Evolutionary conservation across 2,329 filamentous ascomycete genomes (phyloP).

Genomic region (Exserohilum rostratum): DNA sequence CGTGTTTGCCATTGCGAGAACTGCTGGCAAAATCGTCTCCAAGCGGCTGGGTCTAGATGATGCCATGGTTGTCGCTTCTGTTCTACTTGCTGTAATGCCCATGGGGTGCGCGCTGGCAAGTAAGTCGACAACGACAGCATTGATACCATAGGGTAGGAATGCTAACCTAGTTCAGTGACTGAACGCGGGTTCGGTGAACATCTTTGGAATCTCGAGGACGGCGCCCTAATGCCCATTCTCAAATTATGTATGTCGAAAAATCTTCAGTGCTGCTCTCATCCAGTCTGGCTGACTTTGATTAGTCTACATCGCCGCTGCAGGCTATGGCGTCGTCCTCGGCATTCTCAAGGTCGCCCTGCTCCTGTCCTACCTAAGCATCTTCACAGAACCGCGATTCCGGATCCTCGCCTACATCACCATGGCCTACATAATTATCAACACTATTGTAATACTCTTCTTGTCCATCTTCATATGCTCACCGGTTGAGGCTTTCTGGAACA

Average conservation of each 20-base stretch:
- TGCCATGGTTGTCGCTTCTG: conserved; percentile 22
- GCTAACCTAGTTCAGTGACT: conserved; percentile 23
- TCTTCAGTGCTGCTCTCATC: neutral
- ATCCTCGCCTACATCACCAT: conserved; percentile 25
- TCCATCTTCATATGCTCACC: conserved; percentile 34
- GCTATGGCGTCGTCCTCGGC: conserved; percentile 28
- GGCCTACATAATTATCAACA: conserved; percentile 23
- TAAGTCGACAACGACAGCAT: conserved; percentile 11
- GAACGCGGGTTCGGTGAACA: conserved; percentile 33
- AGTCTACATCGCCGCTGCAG: conserved; percentile 30
- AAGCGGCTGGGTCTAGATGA: conserved; percentile 28
- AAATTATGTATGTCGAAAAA: conserved; percentile 13
- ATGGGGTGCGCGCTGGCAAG: conserved; percentile 26
- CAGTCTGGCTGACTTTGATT: neutral
- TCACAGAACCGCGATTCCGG: conserved; percentile 22
- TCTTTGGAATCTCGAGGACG: conserved; percentile 23
- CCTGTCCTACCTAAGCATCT: conserved; percentile 40
- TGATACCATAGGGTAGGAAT: neutral
- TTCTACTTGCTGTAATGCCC: conserved; percentile 26
- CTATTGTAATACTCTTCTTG: conserved; percentile 23
- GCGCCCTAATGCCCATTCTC: conserved; percentile 16
- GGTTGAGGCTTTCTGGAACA: conserved; percentile 34
- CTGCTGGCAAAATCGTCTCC: conserved; percentile 20
- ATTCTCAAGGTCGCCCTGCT: conserved; percentile 36
- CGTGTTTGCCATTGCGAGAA: conserved; percentile 19